Percentiles rank a stretch among this genome's conserved stretches.
Conservation (phyloP, 345 rosid species). For the Populus nigra region DNA sequence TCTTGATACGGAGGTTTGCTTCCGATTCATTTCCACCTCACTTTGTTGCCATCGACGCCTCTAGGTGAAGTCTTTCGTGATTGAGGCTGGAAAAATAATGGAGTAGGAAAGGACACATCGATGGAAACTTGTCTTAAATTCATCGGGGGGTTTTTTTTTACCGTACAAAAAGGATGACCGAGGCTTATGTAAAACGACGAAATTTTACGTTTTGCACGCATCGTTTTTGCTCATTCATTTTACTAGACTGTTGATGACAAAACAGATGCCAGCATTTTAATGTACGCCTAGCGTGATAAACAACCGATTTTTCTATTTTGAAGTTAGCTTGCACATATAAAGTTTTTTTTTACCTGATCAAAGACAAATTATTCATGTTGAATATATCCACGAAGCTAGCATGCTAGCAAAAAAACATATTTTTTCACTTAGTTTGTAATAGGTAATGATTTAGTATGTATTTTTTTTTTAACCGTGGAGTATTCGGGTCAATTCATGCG, state of each 20-base stretch:
- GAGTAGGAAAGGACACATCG: not conserved
- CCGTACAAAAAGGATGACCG: not conserved
- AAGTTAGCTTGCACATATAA: no score
- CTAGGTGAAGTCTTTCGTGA: not conserved
- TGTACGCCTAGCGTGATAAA: no score
- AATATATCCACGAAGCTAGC: not conserved
- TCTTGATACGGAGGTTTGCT: not conserved
- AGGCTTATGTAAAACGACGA: not conserved
- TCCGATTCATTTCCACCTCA: not conserved
- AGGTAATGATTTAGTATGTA: not conserved
- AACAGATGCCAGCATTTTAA: no score
- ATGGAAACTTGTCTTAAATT: not conserved
- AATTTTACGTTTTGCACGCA: not conserved
- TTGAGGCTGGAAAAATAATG: not conserved
- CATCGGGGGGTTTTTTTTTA: not conserved
- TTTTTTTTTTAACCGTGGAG: no score
- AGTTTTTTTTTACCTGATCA: no score
- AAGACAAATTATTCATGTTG: not conserved
- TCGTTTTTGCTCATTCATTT: not conserved
- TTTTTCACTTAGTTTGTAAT: not conserved
- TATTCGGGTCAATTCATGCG: fast-evolving
- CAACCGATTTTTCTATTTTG: no score
- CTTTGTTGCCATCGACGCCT: not conserved
- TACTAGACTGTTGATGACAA: no score
- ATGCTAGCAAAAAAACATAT: no score